Conservation (phyloP, 2,329 filamentous ascomycete genomes). For the Alternaria sp. region DNA sequence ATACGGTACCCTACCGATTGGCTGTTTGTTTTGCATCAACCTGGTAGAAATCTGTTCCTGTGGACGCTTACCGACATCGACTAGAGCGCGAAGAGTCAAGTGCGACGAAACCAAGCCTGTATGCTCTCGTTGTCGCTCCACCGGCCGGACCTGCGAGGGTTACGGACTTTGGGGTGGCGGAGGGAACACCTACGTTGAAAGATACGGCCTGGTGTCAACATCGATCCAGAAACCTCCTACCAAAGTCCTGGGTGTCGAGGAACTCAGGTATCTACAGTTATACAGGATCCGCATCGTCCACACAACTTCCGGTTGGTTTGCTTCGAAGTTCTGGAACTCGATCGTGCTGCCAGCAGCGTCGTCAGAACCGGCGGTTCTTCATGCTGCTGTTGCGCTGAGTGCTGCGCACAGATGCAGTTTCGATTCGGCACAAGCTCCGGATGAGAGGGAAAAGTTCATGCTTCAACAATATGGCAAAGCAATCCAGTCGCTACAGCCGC, state of each 20-base stretch:
- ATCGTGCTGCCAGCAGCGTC: slow-evolving; percentile 50
- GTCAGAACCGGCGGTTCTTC: slow-evolving; percentile 51
- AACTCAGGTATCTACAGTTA: slow-evolving; percentile 7
- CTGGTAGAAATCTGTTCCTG: not conserved
- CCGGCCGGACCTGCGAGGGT: slow-evolving; percentile 51
- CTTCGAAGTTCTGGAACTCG: slow-evolving; percentile 46
- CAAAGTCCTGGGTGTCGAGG: not conserved
- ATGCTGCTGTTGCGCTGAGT: slow-evolving; percentile 53
- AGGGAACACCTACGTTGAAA: slow-evolving; percentile 24
- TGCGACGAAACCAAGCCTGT: slow-evolving; percentile 49
- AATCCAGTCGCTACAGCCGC: slow-evolving; percentile 44
- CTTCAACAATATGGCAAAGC: slow-evolving; percentile 52
- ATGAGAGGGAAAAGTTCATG: slow-evolving; percentile 39
- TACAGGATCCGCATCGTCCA: slow-evolving; percentile 2
- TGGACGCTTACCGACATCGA: not conserved
- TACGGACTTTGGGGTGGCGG: slow-evolving; percentile 54
- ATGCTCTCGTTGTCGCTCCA: slow-evolving; percentile 46
- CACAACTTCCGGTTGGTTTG: slow-evolving; percentile 13
- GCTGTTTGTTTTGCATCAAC: not conserved
- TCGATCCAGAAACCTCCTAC: not conserved
- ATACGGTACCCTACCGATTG: not conserved
- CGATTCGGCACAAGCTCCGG: slow-evolving; percentile 8
- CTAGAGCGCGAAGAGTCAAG: slow-evolving; percentile 37
- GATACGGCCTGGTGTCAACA: slow-evolving; percentile 3
- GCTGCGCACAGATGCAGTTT: slow-evolving; percentile 37